Conservation (phyloP, 1,284 basidiomycete genomes). For the Ganoderma resinaceum region DNA sequence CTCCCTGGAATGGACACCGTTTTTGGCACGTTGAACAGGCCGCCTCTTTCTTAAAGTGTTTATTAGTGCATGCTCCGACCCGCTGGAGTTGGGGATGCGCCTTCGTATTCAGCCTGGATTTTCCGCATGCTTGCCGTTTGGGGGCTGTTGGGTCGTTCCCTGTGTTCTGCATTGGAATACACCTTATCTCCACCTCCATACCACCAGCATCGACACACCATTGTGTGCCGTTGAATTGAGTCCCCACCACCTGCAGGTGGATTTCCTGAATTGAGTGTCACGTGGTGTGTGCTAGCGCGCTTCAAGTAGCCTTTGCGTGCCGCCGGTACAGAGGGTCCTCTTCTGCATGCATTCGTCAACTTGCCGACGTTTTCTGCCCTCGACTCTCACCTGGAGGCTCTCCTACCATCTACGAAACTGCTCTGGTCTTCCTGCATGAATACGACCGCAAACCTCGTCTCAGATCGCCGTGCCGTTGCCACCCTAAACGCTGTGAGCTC, state of each 20-base stretch:
- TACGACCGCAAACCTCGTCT: not conserved
- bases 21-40: constrained; percentile 2
- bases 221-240: not conserved
- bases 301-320: not conserved
- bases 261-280: constrained; percentile 12
- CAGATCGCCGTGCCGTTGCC: constrained; percentile 9
- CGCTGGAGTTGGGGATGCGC: not conserved
- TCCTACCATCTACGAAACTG: not conserved
- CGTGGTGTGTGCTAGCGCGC: constrained; percentile 9
- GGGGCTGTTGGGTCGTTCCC: not conserved
- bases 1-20: constrained; percentile 8
- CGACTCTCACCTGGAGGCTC: not conserved
- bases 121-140: not conserved
- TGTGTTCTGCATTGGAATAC: constrained; percentile 13
- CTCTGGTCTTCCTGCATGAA: not conserved
- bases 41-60: not conserved
- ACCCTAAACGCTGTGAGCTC: constrained; percentile 5
- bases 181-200: not conserved
- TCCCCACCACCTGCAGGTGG: not conserved
- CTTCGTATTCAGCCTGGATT: not conserved
- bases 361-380: not conserved
- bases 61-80: constrained; percentile 7
- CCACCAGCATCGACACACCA: not conserved
- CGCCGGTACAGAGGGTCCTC: constrained; percentile 3
- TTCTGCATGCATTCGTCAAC: constrained; percentile 17